Conservation (phyloP, 108 stramenopile species). For the Nitzschia palea region DNA sequence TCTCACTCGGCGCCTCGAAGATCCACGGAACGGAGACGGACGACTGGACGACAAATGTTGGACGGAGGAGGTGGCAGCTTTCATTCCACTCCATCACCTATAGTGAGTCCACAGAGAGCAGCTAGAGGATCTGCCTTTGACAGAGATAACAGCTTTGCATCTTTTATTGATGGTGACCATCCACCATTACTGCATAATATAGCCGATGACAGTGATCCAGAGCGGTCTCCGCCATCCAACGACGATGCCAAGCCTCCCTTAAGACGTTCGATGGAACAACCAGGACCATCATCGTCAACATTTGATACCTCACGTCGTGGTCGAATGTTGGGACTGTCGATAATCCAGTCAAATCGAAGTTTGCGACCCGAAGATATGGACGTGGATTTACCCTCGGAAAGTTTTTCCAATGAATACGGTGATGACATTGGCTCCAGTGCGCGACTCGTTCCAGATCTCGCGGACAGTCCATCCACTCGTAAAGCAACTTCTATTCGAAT, state of each 20-base stretch:
- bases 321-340: background rate
- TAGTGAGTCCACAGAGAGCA: background rate
- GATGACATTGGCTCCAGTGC: background rate
- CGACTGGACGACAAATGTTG: background rate
- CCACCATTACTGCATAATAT: slow-evolving; percentile 13
- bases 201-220: too few species aligned
- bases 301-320: background rate
- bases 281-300: background rate
- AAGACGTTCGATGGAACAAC: background rate
- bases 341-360: slow-evolving; percentile 6
- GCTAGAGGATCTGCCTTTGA: background rate
- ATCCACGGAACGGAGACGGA: background rate
- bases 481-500: background rate
- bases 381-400: slow-evolving; percentile 6
- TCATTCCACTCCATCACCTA: background rate
- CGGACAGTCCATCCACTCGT: background rate
- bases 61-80: background rate
- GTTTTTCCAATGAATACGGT: background rate
- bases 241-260: too few species aligned
- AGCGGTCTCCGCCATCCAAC: too few species aligned
- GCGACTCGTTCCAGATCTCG: background rate
- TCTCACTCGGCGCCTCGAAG: slow-evolving; percentile 26
- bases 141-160: slow-evolving; percentile 1
- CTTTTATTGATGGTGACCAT: background rate
- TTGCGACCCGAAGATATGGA: slow-evolving; percentile 7